Evolutionary conservation across 2,329 filamentous ascomycete species (phyloP), one percentile per base, ranked within the genome.

Genomic region (Emmonsiellopsis sp.): DNA sequence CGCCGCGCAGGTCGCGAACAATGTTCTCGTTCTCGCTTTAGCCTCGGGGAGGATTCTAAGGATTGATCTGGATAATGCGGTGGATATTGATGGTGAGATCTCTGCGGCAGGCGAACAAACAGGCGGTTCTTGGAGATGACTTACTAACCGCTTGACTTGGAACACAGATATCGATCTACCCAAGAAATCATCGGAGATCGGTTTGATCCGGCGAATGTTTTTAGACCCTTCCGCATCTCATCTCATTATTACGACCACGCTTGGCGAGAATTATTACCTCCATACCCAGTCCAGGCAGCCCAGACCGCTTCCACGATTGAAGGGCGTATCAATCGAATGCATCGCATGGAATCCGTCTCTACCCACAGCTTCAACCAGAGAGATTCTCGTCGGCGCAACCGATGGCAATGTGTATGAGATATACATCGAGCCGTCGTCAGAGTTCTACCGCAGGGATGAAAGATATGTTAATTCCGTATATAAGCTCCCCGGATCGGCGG

Each of bases 201-300:
- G 93, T 60, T 81, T 95, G 51, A 97, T 98, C 65, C 85, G 87
- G 61, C 88, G 87, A 74, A 89, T 98, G 81, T 98, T 98, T 74
- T 86, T 98, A 65, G 93, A 98, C 66, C 92, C 93, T 32, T 95
- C 92, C 9, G 93, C 93, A 32, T 96, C 90, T 5, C 93, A 98
- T 73, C 77, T 98, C 32, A 82, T 98, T 59, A 84, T 98, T 61
- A 90, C 87, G 67, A 98, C 93, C 2, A 86, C 89, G 5, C 81
- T 90, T 42, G 90, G 90, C 67, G 93, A 98, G 71, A 97, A 95
- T 73, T 98, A 91, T 75, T 98, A 98, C 71, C 86, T 98, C 8
- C 93, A 98, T 69, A 92, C 90, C 9, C 92, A 97, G 68, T 93
- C 91, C 36, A 86, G 89, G 61, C 86, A 91, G 59, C 90, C 92